These are phyloP conservation scores for Populus deltoides DNA, from an alignment of 345 rosid species.

Conservation along the genomic window DNA sequence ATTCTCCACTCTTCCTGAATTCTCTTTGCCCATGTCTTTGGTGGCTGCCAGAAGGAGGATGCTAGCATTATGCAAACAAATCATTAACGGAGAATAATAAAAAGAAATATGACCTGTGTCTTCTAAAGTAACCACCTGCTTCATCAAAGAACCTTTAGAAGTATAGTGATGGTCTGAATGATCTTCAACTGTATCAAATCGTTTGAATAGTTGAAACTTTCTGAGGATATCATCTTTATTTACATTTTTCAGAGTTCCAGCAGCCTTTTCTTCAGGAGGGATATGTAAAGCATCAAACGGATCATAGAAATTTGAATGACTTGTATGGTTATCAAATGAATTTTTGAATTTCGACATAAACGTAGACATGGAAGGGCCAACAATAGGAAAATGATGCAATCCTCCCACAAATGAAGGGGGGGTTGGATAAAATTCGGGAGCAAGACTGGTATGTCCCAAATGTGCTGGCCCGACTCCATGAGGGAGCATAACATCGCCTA, in stretches of 20 bases:
- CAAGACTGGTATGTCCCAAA: constrained; percentile 4
- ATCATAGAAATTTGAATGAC: constrained; percentile 1
- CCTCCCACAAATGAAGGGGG: constrained; percentile 6
- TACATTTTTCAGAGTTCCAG: constrained; percentile 30
- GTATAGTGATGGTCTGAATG: constrained; percentile 62
- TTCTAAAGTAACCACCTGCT: constrained; percentile 47
- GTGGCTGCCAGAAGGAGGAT: constrained; percentile 38
- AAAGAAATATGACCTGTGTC: neutral
- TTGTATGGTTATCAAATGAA: neutral
- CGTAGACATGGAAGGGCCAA: constrained; percentile 19
- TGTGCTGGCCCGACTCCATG: constrained; percentile 15
- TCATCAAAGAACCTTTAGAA: constrained; percentile 29
- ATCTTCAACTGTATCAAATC: constrained; percentile 75
- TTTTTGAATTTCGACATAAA: neutral
- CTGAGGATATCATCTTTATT: constrained; percentile 49
- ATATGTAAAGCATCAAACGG: constrained; percentile 15
- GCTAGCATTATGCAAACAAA: neutral
- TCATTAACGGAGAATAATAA: neutral
- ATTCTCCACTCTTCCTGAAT: constrained; percentile 90
- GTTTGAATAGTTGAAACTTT: constrained; percentile 56
- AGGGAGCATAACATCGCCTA: constrained; percentile 12
- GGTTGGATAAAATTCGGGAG: constrained; percentile 2
- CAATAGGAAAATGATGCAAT: constrained; percentile 10
- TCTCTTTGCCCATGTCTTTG: constrained; percentile 65
- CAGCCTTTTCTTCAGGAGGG: constrained; percentile 34